Base-by-base conservation (phyloP, 306 rosid species). In the Prinsepia uniflora region DNA sequence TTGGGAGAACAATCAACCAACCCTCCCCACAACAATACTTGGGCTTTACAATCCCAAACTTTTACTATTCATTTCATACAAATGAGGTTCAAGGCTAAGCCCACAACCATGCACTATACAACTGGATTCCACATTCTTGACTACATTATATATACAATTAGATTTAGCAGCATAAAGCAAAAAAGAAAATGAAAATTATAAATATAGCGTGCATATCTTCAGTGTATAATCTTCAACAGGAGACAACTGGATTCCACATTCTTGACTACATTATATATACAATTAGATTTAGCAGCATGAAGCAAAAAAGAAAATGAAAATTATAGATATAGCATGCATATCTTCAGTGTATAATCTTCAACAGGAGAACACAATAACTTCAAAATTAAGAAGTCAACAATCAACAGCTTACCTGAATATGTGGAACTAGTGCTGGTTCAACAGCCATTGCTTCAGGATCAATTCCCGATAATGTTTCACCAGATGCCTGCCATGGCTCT, bases 401-500 rank as follows among this genome's bases (percentile, higher is more conserved):
- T 59, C 53, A 75, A 76, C 2, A 47, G 65, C 66, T 64, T 24
- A 91, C 99, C 97, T 91, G 99, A 77, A 94, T 84, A 67, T 84
- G 81, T n/a, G 88, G 86, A 72, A 87, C 80, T 61, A 94, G 82
- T 6, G 96, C 83, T 58, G 96, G 97, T 30, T 94, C 99, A 71
- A 94, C 81, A 58, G 97, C 96, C 97, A 91, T 91, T 76, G 96
- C 84, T 76, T 94, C 99, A 67, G 88, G 84, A 67, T 91, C 97
- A 82, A 91, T 91, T 69, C 74, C 77, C 43, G 97, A 79, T 80
- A 94, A 83, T n/a, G 81, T 81, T 65, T 91, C 97, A 24, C 87
- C 84, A 46, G 92, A 72, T 61, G 90, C 91, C 65, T 76, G 92
- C 99, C 99, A 94, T 22, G 91, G 91, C 79, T 94, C 99, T 65